Conservation (phyloP, 805 yeast species). For the Hemisphaericaspora nanyangensis region DNA sequence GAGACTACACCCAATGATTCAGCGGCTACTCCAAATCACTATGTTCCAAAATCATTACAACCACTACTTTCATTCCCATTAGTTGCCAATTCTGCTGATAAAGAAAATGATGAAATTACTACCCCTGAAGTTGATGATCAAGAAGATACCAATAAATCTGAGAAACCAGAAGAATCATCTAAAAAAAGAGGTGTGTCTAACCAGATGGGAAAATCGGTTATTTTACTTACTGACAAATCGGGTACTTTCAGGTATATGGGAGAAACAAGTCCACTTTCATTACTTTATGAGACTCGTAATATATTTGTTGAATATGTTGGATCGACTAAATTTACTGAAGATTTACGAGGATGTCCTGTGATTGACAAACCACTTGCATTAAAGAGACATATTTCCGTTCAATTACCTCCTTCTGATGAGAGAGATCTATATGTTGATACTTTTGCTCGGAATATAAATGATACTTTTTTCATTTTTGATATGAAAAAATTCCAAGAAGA, state of each 20-base stretch:
- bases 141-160: background rate
- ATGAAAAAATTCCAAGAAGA: conserved; percentile 25
- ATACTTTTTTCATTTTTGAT: conserved; percentile 36
- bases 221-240: conserved; percentile 30
- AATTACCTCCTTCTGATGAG: conserved; percentile 7
- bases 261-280: conserved; percentile 39
- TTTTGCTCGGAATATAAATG: conserved; percentile 37
- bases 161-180: background rate
- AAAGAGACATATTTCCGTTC: background rate
- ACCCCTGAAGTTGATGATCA: background rate
- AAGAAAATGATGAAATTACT: background rate
- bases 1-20: conserved; percentile 6
- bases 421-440: conserved; percentile 16
- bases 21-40: background rate
- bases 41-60: conserved; percentile 11
- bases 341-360: conserved; percentile 32
- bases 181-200: conserved; percentile 10
- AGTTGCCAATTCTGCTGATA: background rate
- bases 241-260: conserved; percentile 39
- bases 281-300: conserved; percentile 37
- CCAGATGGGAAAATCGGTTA: conserved; percentile 18
- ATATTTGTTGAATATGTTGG: conserved; percentile 22
- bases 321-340: conserved; percentile 35
- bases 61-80: conserved; percentile 12
- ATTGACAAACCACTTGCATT: conserved; percentile 31